A percentile compares a stretch with the other conserved stretches of the same genome.
Evolutionary conservation across 257 asterid species (phyloP).

Genomic region (Plantago elongata): DNA sequence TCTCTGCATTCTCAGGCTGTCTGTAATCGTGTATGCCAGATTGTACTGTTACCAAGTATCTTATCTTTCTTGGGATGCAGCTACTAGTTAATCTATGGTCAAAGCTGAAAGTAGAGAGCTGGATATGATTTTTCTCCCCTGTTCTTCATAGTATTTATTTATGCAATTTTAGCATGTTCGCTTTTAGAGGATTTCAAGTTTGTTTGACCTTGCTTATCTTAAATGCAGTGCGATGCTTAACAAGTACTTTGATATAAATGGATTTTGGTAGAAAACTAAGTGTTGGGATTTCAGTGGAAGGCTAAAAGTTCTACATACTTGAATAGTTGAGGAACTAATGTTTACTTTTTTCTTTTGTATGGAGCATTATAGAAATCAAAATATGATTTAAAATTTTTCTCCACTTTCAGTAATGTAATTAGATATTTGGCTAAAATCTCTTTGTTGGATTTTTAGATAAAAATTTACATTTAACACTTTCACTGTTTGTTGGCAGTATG

Average conservation of each 20-base stretch:
- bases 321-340: background rate
- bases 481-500: conserved; percentile 3
- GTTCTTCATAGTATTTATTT: too few relatives aligned
- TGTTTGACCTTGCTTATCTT: too few relatives aligned
- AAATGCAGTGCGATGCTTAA: too few relatives aligned
- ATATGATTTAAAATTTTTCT: background rate
- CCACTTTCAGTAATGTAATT: background rate
- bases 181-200: too few relatives aligned
- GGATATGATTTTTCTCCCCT: background rate
- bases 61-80: background rate
- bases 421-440: background rate
- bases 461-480: background rate
- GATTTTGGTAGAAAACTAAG: background rate
- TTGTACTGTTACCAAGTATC: background rate
- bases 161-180: too few relatives aligned
- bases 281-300: background rate
- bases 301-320: background rate
- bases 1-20: background rate
- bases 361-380: background rate
- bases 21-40: background rate
- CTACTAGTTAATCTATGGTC: background rate
- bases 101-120: background rate
- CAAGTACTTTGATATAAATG: too few relatives aligned
- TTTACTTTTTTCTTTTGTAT: background rate
- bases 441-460: background rate